These are phyloP conservation scores for Ceratocystis destructans DNA, from an alignment of 2,329 filamentous ascomycete genomes.

Conservation along the genomic window DNA sequence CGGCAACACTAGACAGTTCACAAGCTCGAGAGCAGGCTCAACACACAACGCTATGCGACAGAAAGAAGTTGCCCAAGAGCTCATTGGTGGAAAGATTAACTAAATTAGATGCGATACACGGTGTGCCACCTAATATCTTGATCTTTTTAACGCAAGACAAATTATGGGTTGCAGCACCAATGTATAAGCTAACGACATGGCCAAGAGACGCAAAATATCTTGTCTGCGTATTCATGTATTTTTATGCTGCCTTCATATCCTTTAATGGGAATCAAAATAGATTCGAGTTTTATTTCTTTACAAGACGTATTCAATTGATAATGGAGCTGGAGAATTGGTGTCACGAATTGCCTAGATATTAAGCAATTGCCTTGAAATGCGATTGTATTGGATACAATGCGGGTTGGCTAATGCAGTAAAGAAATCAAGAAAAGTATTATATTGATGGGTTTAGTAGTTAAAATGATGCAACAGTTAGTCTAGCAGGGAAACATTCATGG, in stretches of 20 bases:
- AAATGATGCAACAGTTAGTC: neutral
- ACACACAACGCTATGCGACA: constrained; percentile 35
- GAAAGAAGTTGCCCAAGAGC: constrained; percentile 43
- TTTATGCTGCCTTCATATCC: neutral
- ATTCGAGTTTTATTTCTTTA: neutral
- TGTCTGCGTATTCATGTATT: constrained; percentile 13
- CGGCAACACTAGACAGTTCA: constrained; percentile 6
- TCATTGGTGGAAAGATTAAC: constrained; percentile 43
- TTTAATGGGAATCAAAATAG: neutral
- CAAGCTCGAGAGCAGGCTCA: constrained; percentile 6
- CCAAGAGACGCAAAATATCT: neutral
- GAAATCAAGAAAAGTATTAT: no score
- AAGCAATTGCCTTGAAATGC: no score
- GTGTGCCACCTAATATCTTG: constrained; percentile 13
- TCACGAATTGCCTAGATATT: no score
- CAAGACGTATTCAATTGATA: neutral
- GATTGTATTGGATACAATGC: no score
- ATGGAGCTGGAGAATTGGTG: neutral
- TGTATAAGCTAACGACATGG: neutral
- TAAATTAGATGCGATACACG: constrained; percentile 24
- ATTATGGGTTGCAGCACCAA: neutral
- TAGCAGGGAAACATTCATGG: neutral
- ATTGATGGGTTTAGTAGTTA: no score
- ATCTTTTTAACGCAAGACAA: neutral
- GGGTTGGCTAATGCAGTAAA: no score